Evolutionary conservation across 2,329 filamentous ascomycete genomes (phyloP), one percentile per base, ranked within the genome.

Genomic region (Penicillium aurantiogriseum): DNA sequence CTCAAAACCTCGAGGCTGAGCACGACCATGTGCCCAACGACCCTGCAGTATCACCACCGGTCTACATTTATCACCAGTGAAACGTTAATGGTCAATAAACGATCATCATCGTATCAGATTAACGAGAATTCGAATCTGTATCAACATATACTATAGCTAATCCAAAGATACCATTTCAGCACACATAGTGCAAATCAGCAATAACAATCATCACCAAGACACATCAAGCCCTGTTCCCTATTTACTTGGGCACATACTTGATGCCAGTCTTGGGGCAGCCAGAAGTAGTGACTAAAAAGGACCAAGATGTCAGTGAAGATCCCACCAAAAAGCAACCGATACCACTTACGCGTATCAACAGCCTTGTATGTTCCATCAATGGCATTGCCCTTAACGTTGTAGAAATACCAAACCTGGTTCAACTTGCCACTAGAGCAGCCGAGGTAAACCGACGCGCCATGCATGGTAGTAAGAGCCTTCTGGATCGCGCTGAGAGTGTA

Each of bases 201-300:
- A 42, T 17, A 7, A 36, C 45, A 43, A 35, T 42, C 25, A 38
- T 21, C 11, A 27, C 11, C 21, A 38, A 17, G 19, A 19, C 9
- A 39, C 2, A 39, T 23, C n/a, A 42, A 47, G 6, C n/a, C 15
- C 29, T 4, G 27, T 53, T 35, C 25, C 11, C 40, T 46, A 25
- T 43, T 42, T 47, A 57, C 74, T 89, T 89, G 35, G 85, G 85
- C 9, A 83, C 72, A 70, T 90, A 90, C 67, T 83, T 83, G 69
- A 92, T 85, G 3, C 84, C 85, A 0, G 74, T 80, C 38, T 71
- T 68, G 0, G 88, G 85, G 71, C 90, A 92, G 43, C 78, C 83
- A 27, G 85, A 85, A 48, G 80, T 53, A 21, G 66, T 50, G 9
- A 73, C 71, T 73, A 43, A 15, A 11, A 42, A 35, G 5, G n/a